phyloP scores from a whole-genome alignment of 163 green algal genomes.

The Picocystis sp. region DNA sequence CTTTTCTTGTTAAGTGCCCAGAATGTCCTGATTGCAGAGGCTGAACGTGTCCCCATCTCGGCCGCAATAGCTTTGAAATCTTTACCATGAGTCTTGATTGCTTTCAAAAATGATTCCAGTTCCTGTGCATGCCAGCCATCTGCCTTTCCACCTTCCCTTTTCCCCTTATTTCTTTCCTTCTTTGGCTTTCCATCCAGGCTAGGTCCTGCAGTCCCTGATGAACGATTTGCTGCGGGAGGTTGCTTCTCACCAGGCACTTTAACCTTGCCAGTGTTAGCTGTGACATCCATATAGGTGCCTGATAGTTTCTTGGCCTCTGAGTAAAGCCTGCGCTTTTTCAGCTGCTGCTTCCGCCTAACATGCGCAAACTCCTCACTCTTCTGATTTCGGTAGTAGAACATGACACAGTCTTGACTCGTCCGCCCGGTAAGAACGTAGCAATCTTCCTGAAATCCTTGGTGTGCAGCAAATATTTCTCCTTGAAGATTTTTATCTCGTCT shows the following conservation, averaged over 20 bases:
- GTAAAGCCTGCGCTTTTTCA: conserved; percentile 56
- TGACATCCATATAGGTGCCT: too few species aligned
- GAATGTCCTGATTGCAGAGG: conserved; percentile 22
- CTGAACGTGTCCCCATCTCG: conserved; percentile 17
- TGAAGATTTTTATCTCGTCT: conserved; percentile 55
- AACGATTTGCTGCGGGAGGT: too few species aligned
- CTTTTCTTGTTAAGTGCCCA: conserved; percentile 4
- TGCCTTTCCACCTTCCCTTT: too few species aligned
- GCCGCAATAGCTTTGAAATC: conserved; percentile 19
- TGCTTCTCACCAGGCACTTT: too few species aligned
- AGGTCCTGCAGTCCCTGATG: too few species aligned
- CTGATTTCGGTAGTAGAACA: conserved; percentile 72
- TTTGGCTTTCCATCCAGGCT: too few species aligned
- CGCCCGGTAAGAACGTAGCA: conserved; percentile 41
- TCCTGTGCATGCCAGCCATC: too few species aligned
- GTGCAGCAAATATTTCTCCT: conserved; percentile 50
- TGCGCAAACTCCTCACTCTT: conserved; percentile 60
- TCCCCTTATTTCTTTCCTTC: too few species aligned
- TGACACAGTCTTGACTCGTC: conserved; percentile 45
- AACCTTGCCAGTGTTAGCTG: too few species aligned
- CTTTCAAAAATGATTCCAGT: conserved; percentile 21
- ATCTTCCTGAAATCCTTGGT: conserved; percentile 59
- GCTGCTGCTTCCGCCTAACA: conserved; percentile 60
- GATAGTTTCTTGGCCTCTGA: conserved; percentile 19
- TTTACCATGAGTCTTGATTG: conserved; percentile 22